These are phyloP conservation scores for Chaetomium strumarium DNA, from an alignment of 2,329 filamentous ascomycete genomes.

Conservation along the genomic window DNA sequence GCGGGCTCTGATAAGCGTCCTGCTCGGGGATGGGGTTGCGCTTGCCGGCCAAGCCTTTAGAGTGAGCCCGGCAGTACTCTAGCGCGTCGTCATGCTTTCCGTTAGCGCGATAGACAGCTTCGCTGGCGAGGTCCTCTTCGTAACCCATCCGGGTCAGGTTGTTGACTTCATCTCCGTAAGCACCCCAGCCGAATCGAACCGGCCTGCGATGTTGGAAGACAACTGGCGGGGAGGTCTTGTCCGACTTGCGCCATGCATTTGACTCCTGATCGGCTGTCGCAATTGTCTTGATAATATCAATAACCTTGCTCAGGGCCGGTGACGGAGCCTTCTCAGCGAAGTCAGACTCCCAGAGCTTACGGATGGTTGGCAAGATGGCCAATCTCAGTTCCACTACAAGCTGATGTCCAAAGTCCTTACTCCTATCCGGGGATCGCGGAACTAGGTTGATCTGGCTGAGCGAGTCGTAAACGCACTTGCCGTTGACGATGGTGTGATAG, in stretches of 20 bases:
- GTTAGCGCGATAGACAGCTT: constrained; percentile 79
- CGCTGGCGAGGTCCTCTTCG: constrained; percentile 59
- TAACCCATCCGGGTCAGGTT: constrained; percentile 38
- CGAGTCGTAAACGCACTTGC: constrained; percentile 76
- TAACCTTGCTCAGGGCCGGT: constrained; percentile 68
- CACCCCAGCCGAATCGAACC: constrained; percentile 44
- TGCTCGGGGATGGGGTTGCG: constrained; percentile 62
- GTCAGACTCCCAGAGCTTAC: constrained; percentile 76
- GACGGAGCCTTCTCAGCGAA: constrained; percentile 77
- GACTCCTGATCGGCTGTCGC: constrained; percentile 71
- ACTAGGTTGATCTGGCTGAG: constrained; percentile 47
- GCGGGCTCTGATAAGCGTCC: constrained; percentile 41
- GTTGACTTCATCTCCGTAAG: constrained; percentile 29
- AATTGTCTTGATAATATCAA: constrained; percentile 77
- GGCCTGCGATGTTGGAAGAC: constrained; percentile 42
- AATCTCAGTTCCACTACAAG: constrained; percentile 82
- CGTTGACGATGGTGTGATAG: constrained; percentile 68
- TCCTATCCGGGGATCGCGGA: constrained; percentile 36
- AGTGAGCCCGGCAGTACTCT: constrained; percentile 70
- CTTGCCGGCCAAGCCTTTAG: constrained; percentile 49
- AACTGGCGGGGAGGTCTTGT: constrained; percentile 39
- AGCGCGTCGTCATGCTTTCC: constrained; percentile 54
- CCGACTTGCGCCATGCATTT: constrained; percentile 55
- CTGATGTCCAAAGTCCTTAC: constrained; percentile 47
- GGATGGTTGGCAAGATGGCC: constrained; percentile 69